phyloP scores from a whole-genome alignment of 1,284 basidiomycete species.

The Inonotus obliquus region DNA sequence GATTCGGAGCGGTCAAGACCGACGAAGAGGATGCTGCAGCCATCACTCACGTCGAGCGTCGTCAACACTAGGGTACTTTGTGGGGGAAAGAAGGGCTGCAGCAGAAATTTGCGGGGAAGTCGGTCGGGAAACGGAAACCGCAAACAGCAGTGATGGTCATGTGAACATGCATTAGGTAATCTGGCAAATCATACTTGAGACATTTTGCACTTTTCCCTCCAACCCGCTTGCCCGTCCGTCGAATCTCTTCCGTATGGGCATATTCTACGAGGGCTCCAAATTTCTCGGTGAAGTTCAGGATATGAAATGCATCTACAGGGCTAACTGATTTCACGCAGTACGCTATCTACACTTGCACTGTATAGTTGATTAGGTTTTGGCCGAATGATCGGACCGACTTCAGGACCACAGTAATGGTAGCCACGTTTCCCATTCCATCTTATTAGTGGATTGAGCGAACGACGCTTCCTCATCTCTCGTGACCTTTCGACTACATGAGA shows the following conservation, averaged over 20 bases:
- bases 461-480: no score
- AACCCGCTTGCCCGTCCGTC: neutral
- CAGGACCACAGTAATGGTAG: no score
- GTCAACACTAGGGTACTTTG: neutral
- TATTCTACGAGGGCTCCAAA: no score
- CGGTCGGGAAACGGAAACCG: neutral
- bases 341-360: no score
- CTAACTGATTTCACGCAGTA: no score
- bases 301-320: no score
- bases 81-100: neutral
- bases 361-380: no score
- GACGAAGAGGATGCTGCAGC: conserved; percentile 11
- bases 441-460: no score
- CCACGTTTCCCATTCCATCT: no score
- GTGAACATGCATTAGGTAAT: neutral
- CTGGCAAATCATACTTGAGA: neutral
- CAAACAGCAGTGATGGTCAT: neutral
- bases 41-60: neutral
- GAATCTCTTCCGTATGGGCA: neutral
- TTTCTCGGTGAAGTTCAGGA: no score
- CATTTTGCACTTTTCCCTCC: neutral
- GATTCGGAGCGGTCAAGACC: neutral
- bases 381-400: no score
- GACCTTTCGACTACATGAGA: no score
- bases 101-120: neutral